phyloP scores from a whole-genome alignment of 2,329 filamentous ascomycete genomes.

The Lachnellula willkommii region DNA sequence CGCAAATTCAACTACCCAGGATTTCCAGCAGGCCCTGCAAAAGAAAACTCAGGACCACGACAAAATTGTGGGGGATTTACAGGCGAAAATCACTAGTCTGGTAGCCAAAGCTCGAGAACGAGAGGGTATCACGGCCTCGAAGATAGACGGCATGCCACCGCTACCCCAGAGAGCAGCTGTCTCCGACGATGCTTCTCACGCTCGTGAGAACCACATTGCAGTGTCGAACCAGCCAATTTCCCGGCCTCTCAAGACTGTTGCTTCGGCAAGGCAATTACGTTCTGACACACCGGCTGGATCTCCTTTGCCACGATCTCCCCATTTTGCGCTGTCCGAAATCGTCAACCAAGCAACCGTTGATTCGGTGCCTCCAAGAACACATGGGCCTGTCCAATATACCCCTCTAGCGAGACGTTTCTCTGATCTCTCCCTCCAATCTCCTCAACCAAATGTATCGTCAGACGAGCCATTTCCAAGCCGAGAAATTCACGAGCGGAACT shows the following conservation, averaged over 20 bases:
- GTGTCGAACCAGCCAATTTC: slow-evolving; percentile 15
- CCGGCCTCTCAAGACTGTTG: slow-evolving; percentile 16
- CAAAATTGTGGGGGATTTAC: slow-evolving; percentile 14
- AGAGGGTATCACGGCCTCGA: not conserved
- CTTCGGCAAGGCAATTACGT: slow-evolving; percentile 7
- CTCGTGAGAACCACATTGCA: slow-evolving; percentile 21
- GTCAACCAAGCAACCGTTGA: slow-evolving; percentile 22
- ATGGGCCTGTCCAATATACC: slow-evolving; percentile 23
- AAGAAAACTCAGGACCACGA: slow-evolving; percentile 19
- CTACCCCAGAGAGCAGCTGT: not conserved
- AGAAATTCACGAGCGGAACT: slow-evolving; percentile 16
- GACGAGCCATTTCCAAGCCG: slow-evolving; percentile 15
- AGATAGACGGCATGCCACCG: not conserved
- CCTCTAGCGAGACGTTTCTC: slow-evolving; percentile 19
- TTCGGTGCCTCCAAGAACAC: slow-evolving; percentile 16
- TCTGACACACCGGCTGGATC: slow-evolving; percentile 12
- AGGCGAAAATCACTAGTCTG: slow-evolving; percentile 16
- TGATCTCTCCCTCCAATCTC: slow-evolving; percentile 16
- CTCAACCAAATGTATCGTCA: slow-evolving; percentile 15
- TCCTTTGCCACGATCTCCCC: slow-evolving; percentile 12
- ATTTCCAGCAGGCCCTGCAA: slow-evolving; percentile 17
- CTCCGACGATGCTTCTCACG: slow-evolving; percentile 2
- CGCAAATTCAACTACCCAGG: slow-evolving; percentile 10
- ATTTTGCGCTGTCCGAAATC: slow-evolving; percentile 26
- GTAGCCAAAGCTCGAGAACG: slow-evolving; percentile 5